These are phyloP conservation scores for Colletotrichum cuscutae DNA, from an alignment of 2,329 filamentous ascomycete genomes.

Conservation along the genomic window DNA sequence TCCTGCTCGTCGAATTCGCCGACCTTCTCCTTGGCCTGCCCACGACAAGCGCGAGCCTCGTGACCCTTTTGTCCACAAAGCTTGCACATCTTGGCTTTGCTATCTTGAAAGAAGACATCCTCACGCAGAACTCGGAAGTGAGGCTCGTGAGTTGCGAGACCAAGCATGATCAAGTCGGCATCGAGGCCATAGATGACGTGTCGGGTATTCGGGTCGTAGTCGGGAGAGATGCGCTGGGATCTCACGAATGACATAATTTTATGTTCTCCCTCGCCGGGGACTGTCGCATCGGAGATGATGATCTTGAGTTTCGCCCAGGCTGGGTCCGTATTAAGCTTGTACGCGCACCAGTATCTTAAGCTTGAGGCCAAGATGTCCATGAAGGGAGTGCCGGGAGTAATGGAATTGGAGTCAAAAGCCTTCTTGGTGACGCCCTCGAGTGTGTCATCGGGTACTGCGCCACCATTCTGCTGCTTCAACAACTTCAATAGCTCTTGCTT, in stretches of 20 bases:
- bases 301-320: slow-evolving; percentile 96
- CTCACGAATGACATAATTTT: slow-evolving; percentile 99
- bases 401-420: slow-evolving; percentile 88
- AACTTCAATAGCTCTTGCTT: slow-evolving; percentile 89
- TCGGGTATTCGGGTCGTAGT: slow-evolving; percentile 95
- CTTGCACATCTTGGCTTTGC: slow-evolving; percentile 82
- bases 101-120: slow-evolving; percentile 94
- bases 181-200: slow-evolving; percentile 99
- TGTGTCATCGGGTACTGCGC: slow-evolving; percentile 69
- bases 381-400: slow-evolving; percentile 97
- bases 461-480: slow-evolving; percentile 81
- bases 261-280: slow-evolving; percentile 97
- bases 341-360: slow-evolving; percentile 95
- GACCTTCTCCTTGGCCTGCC: slow-evolving; percentile 79
- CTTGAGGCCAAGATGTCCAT: slow-evolving; percentile 95
- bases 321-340: slow-evolving; percentile 97
- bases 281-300: slow-evolving; percentile 97
- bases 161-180: slow-evolving; percentile 98
- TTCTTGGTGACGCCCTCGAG: slow-evolving; percentile 78
- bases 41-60: slow-evolving; percentile 85
- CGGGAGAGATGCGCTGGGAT: slow-evolving; percentile 88
- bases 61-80: slow-evolving; percentile 95
- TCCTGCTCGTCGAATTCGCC: slow-evolving; percentile 87
- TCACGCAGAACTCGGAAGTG: slow-evolving; percentile 96
- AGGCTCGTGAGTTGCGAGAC: slow-evolving; percentile 95